A percentile compares a stretch with the other conserved stretches of the same genome.
Evolutionary conservation across 2,329 filamentous ascomycete species (phyloP).

Genomic region (Akanthomyces muscarius): DNA sequence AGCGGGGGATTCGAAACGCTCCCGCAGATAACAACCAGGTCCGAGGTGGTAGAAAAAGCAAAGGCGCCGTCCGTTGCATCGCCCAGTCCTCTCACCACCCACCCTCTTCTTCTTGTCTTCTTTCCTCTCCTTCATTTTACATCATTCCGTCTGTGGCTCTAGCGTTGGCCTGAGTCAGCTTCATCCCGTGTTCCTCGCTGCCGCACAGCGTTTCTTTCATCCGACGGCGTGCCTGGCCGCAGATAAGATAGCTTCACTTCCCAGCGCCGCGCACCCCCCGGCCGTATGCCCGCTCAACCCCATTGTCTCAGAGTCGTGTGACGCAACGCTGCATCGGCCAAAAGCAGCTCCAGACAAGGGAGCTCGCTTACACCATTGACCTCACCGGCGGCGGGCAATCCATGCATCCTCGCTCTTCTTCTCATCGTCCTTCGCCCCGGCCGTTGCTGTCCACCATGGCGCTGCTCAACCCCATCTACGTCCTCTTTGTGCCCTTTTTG

Average conservation of each 20-base stretch:
- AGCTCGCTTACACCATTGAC: slow-evolving; percentile 1
- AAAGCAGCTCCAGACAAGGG: not conserved
- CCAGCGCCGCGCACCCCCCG: not conserved
- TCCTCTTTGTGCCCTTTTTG: slow-evolving; percentile 58
- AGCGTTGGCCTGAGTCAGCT: not conserved
- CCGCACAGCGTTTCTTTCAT: not conserved
- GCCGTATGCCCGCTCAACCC: not conserved
- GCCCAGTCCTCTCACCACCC: not conserved
- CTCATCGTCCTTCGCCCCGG: slow-evolving; percentile 10
- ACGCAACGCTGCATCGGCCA: slow-evolving; percentile 3
- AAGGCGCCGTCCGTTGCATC: not conserved
- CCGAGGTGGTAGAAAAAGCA: not conserved
- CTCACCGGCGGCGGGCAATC: not conserved
- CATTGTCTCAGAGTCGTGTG: not conserved
- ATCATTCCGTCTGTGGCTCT: not conserved
- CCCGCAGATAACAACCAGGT: slow-evolving; percentile 5
- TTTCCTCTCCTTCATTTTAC: not conserved
- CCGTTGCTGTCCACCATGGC: slow-evolving; percentile 38
- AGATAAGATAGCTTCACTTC: not conserved
- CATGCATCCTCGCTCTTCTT: slow-evolving; percentile 19
- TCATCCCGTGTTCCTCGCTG: not conserved
- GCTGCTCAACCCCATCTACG: slow-evolving; percentile 51
- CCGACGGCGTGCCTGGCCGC: not conserved
- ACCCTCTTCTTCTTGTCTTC: not conserved
- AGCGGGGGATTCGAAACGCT: slow-evolving; percentile 6